Evolutionary conservation across 805 yeast species (phyloP).

Genomic region (Grigorovia transvaalensis): DNA sequence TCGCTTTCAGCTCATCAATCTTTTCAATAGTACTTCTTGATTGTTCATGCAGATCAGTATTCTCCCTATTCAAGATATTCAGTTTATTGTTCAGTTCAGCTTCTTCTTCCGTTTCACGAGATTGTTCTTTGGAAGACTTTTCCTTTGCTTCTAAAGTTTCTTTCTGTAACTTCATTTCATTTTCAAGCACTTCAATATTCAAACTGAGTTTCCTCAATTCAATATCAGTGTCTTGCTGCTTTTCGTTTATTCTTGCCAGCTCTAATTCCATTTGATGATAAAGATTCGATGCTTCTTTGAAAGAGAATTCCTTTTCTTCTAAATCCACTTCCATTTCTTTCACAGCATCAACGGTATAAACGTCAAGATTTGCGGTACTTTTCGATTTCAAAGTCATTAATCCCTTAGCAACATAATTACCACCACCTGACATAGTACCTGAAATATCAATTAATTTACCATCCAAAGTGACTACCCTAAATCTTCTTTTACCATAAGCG

Average conservation of each 20-base stretch:
- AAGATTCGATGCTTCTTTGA: constrained; percentile 39
- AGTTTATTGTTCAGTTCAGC: constrained; percentile 16
- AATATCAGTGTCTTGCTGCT: constrained; percentile 59
- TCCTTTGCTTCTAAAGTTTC: constrained; percentile 33
- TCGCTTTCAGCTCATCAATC: constrained; percentile 55
- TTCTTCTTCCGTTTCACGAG: constrained; percentile 27
- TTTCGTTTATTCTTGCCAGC: constrained; percentile 47
- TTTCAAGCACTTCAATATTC: constrained; percentile 51
- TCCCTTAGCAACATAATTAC: constrained; percentile 57
- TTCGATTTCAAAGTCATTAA: constrained; percentile 49
- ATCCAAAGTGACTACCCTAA: constrained; percentile 83
- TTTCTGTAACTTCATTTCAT: constrained; percentile 42
- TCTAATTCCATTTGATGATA: constrained; percentile 50
- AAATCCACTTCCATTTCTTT: constrained; percentile 43
- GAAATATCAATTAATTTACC: constrained; percentile 87
- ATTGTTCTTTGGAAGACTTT: constrained; percentile 11
- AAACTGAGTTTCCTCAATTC: constrained; percentile 47
- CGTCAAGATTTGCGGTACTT: constrained; percentile 23
- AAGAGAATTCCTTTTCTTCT: constrained; percentile 42
- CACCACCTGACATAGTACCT: constrained; percentile 98
- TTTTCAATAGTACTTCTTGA: constrained; percentile 41
- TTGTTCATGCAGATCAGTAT: constrained; percentile 38
- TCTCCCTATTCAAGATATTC: constrained; percentile 31
- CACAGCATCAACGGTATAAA: constrained; percentile 44
- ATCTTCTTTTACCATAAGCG: constrained; percentile 74